Evolutionary conservation across 2,329 filamentous ascomycete species (phyloP), one percentile per base, ranked within the genome.

Genomic region (Diaporthe capsici): DNA sequence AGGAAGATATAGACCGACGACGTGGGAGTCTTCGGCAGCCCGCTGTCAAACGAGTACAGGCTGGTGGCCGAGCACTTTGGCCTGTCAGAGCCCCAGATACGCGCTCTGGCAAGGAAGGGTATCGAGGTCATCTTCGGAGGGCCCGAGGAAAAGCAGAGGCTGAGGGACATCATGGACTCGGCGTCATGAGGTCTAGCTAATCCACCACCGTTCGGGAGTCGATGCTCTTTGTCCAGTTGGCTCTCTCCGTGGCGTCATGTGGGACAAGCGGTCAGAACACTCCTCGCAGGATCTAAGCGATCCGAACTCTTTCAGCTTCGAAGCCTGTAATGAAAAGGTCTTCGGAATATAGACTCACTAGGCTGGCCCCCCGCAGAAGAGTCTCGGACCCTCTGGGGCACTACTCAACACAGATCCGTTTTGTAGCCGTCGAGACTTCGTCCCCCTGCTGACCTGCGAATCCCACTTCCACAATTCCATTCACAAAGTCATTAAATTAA

Each of bases 1-100:
- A 95, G 93, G 96, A 94, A 94, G 96, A 81, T 5, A 31, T 76
- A 95, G 93, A 97, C 94, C 1, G 95, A 97, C 81, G 94, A 97
- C 80, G 93, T 96, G 13, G 95, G 94, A 2, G 91, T 97, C 31
- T 97, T 97, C 80, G 92, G 92, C 68, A 96, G 93, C 80, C 88
- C 90, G 0, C 84, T 96, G 5, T 95, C 94, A 0, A 92, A 95
- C 78, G 95, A 97, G 82, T 96, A 96, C 82, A 85, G 87, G 10
- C 89, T 97, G 3, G 93, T 94, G 4, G 92, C 93, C 1, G 83
- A 92, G 78, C 91, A 96, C 81, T 97, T 97, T 80, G 82, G 84
- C 0, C 86, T 97, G 9, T 81, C 80, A 17, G 82, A 81, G 4
- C 75, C 80, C 7, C 85, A 88, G 22, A 85, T 90, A 1, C 86